Percentiles rank a stretch among this genome's conserved stretches.
Conservation (phyloP, 768 basidiomycete genomes). For the Termitomyces sp. region DNA sequence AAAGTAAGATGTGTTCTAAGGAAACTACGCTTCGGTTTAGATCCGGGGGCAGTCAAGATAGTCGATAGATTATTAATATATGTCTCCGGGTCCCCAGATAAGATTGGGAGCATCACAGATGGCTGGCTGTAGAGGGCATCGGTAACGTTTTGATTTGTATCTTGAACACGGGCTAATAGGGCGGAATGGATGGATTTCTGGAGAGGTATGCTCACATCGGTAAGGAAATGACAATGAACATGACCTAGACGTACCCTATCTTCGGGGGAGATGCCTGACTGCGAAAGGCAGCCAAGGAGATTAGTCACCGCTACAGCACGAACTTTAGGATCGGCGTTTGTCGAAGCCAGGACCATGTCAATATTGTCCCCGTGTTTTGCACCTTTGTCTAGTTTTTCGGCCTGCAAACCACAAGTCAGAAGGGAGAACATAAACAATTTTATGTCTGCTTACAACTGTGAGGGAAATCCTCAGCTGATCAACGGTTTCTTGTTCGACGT, state of each 20-base stretch:
- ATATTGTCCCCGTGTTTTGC: constrained; percentile 16
- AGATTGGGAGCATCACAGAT: constrained; percentile 36
- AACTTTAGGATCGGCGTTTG: constrained; percentile 53
- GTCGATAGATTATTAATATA: constrained; percentile 42
- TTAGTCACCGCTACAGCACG: constrained; percentile 56
- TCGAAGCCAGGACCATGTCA: constrained; percentile 49
- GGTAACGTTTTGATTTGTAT: constrained; percentile 55
- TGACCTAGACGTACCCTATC: constrained; percentile 35
- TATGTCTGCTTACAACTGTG: constrained; percentile 37
- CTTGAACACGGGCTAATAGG: constrained; percentile 63
- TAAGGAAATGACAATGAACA: background rate
- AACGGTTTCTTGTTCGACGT: constrained; percentile 32
- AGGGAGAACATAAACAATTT: background rate
- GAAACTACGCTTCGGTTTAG: constrained; percentile 45
- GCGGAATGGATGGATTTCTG: constrained; percentile 58
- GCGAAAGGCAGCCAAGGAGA: constrained; percentile 35
- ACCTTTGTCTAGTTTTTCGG: constrained; percentile 2
- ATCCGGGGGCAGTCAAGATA: constrained; percentile 26
- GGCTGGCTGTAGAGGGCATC: constrained; percentile 60
- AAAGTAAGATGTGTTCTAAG: constrained; percentile 55
- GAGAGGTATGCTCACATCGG: constrained; percentile 1
- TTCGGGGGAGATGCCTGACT: constrained; percentile 23
- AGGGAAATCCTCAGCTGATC: constrained; percentile 56
- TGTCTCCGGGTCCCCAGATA: constrained; percentile 31
- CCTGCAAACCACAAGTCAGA: background rate